These are phyloP conservation scores for Lactarius hengduanensis DNA, from an alignment of 768 basidiomycete species.

Conservation along the genomic window DNA sequence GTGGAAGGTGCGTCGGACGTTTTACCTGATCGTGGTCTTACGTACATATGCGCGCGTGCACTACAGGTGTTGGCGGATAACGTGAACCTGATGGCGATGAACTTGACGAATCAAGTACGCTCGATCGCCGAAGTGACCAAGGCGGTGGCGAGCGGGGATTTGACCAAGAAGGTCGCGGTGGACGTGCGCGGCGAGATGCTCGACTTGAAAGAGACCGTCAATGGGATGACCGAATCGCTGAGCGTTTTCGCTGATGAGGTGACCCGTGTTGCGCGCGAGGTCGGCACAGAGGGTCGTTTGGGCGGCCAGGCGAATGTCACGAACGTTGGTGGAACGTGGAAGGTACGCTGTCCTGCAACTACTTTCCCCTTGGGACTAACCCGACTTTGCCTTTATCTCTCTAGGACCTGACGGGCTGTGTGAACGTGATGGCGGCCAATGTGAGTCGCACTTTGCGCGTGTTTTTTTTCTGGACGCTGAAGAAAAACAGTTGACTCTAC, in stretches of 20 bases:
- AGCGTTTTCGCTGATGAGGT: conserved; percentile 85
- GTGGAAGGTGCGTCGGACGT: conserved; percentile 68
- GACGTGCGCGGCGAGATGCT: conserved; percentile 91
- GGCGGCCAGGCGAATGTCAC: conserved; percentile 94
- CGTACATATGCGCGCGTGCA: not conserved
- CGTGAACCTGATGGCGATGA: conserved; percentile 88
- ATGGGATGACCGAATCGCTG: conserved; percentile 89
- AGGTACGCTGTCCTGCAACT: conserved; percentile 39
- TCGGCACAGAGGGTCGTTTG: conserved; percentile 93
- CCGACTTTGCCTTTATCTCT: conserved; percentile 24
- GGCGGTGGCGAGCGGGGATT: conserved; percentile 89
- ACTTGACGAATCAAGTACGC: conserved; percentile 88
- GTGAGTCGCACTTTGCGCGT: conserved; percentile 42
- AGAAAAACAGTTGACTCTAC: conserved; percentile 68
- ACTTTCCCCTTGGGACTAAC: not conserved
- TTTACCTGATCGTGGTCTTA: not conserved
- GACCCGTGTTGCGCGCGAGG: conserved; percentile 88
- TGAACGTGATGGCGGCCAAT: conserved; percentile 94
- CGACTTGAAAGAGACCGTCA: conserved; percentile 89
- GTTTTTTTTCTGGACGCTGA: conserved; percentile 10
- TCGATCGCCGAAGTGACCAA: conserved; percentile 93
- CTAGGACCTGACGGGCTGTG: conserved; percentile 87
- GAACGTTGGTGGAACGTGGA: conserved; percentile 97
- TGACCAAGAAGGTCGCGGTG: conserved; percentile 91
- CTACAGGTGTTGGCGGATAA: conserved; percentile 68